A percentile compares a stretch with the other conserved stretches of the same genome.
phyloP scores from a whole-genome alignment of 306 rosid genomes.

The Trifolium dubium region DNA sequence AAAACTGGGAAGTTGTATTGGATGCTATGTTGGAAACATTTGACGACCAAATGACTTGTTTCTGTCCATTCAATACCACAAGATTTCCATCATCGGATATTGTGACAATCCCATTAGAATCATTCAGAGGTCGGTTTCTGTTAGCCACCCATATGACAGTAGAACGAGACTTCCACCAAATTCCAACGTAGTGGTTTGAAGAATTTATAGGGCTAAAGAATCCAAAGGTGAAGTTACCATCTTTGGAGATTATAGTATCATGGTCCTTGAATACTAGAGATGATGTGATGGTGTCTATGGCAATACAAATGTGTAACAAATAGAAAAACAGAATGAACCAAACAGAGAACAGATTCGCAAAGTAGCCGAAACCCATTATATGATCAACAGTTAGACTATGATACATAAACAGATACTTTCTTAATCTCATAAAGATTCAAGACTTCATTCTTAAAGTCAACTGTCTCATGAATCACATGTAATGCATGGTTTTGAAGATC shows the following conservation, averaged over 20 bases:
- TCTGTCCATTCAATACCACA: conserved; percentile 38
- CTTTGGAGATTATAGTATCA: conserved; percentile 20
- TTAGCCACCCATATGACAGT: conserved; percentile 43
- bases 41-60: conserved; percentile 45
- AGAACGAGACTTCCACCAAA: conserved; percentile 15
- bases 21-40: conserved; percentile 5
- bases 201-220: conserved; percentile 35
- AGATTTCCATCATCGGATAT: conserved; percentile 40
- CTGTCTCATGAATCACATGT: background rate
- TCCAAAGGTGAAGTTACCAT: conserved; percentile 25
- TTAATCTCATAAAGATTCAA: background rate
- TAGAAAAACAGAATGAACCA: background rate
- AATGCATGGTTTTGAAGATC: background rate
- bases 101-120: conserved; percentile 29
- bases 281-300: conserved; percentile 10
- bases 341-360: background rate
- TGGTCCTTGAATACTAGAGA: conserved; percentile 26
- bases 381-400: background rate
- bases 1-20: conserved; percentile 38
- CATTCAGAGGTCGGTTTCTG: conserved; percentile 29
- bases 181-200: conserved; percentile 31
- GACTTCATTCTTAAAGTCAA: background rate
- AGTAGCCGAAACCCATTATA: conserved; percentile 11
- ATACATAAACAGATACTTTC: background rate
- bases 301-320: background rate